Evolutionary conservation across 2,329 filamentous ascomycete species (phyloP).

Genomic region (Neospermospora avenae): DNA sequence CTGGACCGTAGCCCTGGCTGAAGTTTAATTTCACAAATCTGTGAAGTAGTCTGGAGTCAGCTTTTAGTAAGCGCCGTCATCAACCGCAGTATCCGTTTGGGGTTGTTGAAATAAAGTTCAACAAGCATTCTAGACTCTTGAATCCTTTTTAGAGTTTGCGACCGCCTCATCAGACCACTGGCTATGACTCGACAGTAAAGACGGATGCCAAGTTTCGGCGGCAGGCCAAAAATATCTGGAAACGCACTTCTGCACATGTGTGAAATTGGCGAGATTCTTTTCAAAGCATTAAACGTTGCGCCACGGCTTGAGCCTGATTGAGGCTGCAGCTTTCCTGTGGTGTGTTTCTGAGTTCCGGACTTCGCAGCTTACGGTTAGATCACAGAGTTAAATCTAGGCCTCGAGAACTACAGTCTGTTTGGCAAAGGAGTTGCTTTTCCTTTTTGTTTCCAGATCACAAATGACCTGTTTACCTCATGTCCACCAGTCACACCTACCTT

Average conservation of each 20-base stretch:
- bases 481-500: not conserved
- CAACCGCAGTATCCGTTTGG: not conserved
- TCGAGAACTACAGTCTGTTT: too few relatives aligned
- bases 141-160: not conserved
- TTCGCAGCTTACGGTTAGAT: not conserved
- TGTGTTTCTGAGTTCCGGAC: too few relatives aligned
- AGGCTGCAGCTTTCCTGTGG: too few relatives aligned
- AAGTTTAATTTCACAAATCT: not conserved
- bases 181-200: too few relatives aligned
- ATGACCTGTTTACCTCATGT: not conserved
- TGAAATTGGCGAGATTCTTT: not conserved
- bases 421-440: too few relatives aligned
- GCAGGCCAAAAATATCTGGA: not conserved
- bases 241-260: too few relatives aligned
- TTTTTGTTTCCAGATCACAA: too few relatives aligned
- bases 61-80: not conserved
- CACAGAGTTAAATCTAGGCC: too few relatives aligned
- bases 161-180: not conserved
- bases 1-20: not conserved
- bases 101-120: not conserved
- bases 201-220: too few relatives aligned
- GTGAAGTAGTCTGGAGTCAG: not conserved
- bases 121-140: not conserved
- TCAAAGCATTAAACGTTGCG: not conserved
- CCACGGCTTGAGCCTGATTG: not conserved